Conservation (phyloP, 2,329 filamentous ascomycete species). For the Thielaviopsis punctulata region DNA sequence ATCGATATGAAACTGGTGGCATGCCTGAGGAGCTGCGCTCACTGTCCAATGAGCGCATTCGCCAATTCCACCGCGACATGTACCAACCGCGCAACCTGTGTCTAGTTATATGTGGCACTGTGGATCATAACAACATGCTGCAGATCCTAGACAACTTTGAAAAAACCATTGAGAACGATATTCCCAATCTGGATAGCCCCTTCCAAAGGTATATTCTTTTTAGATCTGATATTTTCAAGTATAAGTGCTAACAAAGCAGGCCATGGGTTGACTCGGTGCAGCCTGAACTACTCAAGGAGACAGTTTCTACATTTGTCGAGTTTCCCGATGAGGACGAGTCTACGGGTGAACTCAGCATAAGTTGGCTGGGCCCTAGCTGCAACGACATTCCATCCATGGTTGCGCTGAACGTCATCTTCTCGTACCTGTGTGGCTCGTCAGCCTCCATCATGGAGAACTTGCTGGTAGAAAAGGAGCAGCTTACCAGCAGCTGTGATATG, state of each 20-base stretch:
- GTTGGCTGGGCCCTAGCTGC: constrained; percentile 73
- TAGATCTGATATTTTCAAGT: too few species aligned
- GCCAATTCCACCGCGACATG: constrained; percentile 91
- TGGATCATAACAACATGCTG: constrained; percentile 66
- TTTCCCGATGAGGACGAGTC: constrained; percentile 97
- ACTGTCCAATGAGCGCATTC: constrained; percentile 74
- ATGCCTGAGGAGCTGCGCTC: constrained; percentile 85
- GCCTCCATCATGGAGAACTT: constrained; percentile 82
- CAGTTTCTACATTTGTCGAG: constrained; percentile 59
- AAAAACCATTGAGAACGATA: constrained; percentile 63
- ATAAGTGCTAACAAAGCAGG: constrained; percentile 16
- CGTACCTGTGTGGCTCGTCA: constrained; percentile 84
- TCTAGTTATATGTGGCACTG: constrained; percentile 78
- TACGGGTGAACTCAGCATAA: constrained; percentile 70
- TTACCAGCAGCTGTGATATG: constrained; percentile 72
- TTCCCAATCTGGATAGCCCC: constrained; percentile 55
- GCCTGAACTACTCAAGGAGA: constrained; percentile 53
- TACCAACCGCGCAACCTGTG: constrained; percentile 95
- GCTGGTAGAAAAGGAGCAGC: constrained; percentile 81
- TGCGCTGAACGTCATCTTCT: constrained; percentile 63
- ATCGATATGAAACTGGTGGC: constrained; percentile 94
- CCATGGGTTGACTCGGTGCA: constrained; percentile 85
- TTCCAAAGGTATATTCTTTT: constrained; percentile 43
- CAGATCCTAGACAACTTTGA: constrained; percentile 78
- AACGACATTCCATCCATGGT: constrained; percentile 49